Conservation (phyloP, 2,329 filamentous ascomycete genomes). For the Claviceps maximensis region DNA sequence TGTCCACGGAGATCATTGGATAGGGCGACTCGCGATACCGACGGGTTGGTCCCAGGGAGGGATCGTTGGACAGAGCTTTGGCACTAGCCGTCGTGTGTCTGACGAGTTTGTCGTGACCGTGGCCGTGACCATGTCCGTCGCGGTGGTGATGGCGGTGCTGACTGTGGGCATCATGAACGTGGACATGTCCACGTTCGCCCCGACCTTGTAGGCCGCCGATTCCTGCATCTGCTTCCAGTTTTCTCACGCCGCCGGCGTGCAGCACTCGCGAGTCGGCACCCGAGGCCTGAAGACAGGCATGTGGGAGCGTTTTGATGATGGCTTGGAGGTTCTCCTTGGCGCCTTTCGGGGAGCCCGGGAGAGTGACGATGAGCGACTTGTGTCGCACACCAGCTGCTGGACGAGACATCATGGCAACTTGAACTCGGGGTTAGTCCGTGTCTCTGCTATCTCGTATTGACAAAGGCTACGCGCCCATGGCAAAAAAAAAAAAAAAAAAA, state of each 20-base stretch:
- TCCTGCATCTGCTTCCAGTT: constrained; percentile 73
- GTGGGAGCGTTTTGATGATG: constrained; percentile 77
- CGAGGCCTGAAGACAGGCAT: constrained; percentile 83
- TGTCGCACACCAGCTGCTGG: constrained; percentile 82
- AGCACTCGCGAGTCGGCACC: constrained; percentile 69
- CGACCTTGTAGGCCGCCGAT: constrained; percentile 26
- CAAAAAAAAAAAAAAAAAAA: too few species aligned
- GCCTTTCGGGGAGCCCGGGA: constrained; percentile 91
- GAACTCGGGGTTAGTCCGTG: background rate
- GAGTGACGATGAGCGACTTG: constrained; percentile 68
- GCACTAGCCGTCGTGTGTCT: constrained; percentile 48
- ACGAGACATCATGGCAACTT: constrained; percentile 92
- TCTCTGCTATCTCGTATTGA: background rate
- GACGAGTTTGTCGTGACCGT: constrained; percentile 47
- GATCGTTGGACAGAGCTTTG: constrained; percentile 40
- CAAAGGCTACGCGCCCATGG: background rate
- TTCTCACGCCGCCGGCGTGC: constrained; percentile 70
- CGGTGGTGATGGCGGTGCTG: constrained; percentile 23
- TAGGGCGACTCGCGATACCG: constrained; percentile 80
- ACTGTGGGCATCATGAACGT: constrained; percentile 24
- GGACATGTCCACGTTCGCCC: constrained; percentile 16
- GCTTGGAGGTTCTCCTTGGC: constrained; percentile 87
- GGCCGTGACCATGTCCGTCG: constrained; percentile 30
- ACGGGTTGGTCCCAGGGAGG: constrained; percentile 46
- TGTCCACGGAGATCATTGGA: constrained; percentile 76